Evolutionary conservation across 2,329 filamentous ascomycete genomes (phyloP).

Genomic region (Pseudocercospora cruenta): DNA sequence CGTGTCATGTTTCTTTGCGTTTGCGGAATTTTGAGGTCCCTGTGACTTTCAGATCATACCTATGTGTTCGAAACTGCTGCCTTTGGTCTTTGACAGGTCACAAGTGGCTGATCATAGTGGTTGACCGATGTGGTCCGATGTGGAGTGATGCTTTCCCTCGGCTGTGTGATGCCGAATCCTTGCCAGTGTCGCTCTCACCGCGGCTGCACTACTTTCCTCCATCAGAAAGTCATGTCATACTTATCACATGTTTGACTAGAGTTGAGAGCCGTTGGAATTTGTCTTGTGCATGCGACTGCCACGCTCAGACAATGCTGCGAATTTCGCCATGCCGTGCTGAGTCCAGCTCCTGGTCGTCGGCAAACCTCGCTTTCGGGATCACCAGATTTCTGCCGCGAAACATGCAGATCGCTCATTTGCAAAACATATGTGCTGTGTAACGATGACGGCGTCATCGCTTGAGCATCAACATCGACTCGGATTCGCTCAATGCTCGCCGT

Average conservation of each 20-base stretch:
- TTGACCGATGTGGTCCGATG: background rate
- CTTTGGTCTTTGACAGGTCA: background rate
- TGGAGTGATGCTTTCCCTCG: conserved; percentile 1
- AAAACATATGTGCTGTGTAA: background rate
- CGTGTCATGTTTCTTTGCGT: conserved; percentile 12
- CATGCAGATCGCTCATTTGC: background rate
- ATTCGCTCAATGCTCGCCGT: background rate
- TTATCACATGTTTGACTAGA: background rate
- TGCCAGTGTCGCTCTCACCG: background rate
- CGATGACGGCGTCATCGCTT: background rate
- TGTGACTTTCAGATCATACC: background rate
- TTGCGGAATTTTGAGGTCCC: background rate
- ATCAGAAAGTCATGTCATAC: background rate
- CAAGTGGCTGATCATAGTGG: background rate
- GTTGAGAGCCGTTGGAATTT: background rate
- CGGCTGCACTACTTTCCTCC: background rate
- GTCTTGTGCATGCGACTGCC: background rate
- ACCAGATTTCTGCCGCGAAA: background rate
- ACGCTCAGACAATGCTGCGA: background rate
- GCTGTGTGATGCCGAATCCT: conserved; percentile 4
- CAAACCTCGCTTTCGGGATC: background rate
- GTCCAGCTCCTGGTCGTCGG: background rate
- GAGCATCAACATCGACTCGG: background rate
- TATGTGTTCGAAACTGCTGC: background rate
- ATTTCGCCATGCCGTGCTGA: background rate